Evolutionary conservation across 306 rosid genomes (phyloP).

Genomic region (Fragaria ananassa): DNA sequence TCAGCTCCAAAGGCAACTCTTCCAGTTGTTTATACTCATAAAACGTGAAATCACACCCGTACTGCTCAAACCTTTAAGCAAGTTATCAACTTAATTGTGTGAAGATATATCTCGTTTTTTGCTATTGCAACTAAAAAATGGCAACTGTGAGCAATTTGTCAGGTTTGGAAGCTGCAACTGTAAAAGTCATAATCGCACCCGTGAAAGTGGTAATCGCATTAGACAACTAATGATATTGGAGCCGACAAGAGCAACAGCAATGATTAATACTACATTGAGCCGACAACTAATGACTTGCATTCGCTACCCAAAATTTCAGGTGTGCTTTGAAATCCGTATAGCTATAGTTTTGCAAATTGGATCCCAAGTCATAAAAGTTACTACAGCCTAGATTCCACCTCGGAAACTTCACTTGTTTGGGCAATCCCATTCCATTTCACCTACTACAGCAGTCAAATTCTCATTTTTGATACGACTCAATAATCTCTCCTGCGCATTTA

Average conservation of each 20-base stretch:
- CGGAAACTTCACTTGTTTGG: neutral
- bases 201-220: no score
- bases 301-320: neutral
- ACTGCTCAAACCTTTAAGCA: conserved; percentile 58
- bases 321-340: neutral
- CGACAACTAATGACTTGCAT: neutral
- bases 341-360: neutral
- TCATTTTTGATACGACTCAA: conserved; percentile 16
- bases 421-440: conserved; percentile 1
- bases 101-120: no score
- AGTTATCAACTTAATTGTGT: no score
- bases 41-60: conserved; percentile 73
- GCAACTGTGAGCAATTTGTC: no score
- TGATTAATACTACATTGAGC: no score
- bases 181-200: no score
- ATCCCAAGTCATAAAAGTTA: neutral
- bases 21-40: conserved; percentile 84
- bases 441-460: neutral
- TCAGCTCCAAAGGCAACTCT: no score
- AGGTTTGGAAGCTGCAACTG: no score
- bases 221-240: no score
- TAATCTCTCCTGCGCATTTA: conserved; percentile 7
- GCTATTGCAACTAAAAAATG: no score
- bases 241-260: no score
- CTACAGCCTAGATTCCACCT: neutral